Evolutionary conservation across 768 basidiomycete species (phyloP).

Genomic region (Multifurca ochricompacta): DNA sequence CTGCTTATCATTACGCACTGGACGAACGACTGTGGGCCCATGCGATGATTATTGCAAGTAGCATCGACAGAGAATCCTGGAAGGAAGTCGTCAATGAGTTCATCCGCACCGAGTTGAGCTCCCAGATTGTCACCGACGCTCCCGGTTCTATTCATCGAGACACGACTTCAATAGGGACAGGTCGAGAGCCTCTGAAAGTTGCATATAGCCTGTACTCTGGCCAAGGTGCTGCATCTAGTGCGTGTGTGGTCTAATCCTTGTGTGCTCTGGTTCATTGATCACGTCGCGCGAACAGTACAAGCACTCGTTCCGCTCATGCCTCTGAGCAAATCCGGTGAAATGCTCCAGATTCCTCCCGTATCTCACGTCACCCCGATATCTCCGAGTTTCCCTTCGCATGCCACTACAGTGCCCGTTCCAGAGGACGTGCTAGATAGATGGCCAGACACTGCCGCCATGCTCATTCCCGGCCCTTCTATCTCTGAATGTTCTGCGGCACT

Average conservation of each 20-base stretch:
- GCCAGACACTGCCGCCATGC: constrained; percentile 81
- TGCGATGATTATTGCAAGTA: constrained; percentile 89
- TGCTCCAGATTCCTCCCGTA: constrained; percentile 3
- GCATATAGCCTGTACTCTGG: constrained; percentile 82
- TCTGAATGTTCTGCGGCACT: constrained; percentile 67
- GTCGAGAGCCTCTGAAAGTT: constrained; percentile 67
- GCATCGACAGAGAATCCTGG: constrained; percentile 90
- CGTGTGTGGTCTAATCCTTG: constrained; percentile 22
- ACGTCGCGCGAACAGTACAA: background rate
- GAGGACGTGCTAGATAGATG: constrained; percentile 62
- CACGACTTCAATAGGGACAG: constrained; percentile 30
- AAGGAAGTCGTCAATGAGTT: constrained; percentile 87
- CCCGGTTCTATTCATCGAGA: constrained; percentile 20
- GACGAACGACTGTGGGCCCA: constrained; percentile 92
- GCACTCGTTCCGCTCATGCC: constrained; percentile 11
- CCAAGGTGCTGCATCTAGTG: constrained; percentile 70
- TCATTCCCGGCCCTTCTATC: constrained; percentile 61
- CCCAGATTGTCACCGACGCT: constrained; percentile 27
- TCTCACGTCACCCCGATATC: constrained; percentile 45
- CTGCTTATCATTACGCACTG: constrained; percentile 82
- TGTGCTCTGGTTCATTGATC: background rate
- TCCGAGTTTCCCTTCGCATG: constrained; percentile 48
- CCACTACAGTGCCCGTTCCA: constrained; percentile 43
- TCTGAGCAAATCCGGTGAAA: constrained; percentile 12
- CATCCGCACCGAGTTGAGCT: constrained; percentile 62